Conservation (phyloP, 371 early-diverging fungal species). For the Haplosporangium sp. region DNA sequence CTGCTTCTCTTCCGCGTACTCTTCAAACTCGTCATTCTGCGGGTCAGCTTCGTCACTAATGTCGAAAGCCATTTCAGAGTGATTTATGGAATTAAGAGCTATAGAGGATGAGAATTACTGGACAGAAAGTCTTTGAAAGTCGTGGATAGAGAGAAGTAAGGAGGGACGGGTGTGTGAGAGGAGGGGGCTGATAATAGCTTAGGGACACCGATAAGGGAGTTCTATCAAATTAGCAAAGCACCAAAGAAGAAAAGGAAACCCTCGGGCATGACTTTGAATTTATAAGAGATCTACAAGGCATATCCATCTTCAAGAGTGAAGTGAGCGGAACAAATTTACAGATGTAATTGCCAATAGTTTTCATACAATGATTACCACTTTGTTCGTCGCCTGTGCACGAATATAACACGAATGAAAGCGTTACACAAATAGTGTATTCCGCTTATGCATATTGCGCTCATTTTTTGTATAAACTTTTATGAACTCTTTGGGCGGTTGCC, state of each 20-base stretch:
- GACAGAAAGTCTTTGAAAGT: too few species aligned
- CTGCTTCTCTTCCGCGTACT: constrained; percentile 50
- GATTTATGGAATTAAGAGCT: too few species aligned
- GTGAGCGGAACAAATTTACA: not conserved
- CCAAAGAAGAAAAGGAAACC: not conserved
- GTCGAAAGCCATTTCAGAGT: constrained; percentile 43
- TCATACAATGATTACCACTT: not conserved
- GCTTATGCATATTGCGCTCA: too few species aligned
- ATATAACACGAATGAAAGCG: not conserved
- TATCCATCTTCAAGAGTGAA: not conserved
- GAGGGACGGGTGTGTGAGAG: not conserved
- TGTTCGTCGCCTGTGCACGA: not conserved
- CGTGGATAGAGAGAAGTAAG: not conserved
- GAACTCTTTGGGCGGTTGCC: too few species aligned
- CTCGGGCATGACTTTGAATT: not conserved
- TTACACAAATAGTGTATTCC: not conserved
- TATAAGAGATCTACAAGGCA: not conserved
- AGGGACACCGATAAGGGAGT: not conserved
- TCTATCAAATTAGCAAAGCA: not conserved
- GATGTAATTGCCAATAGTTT: not conserved
- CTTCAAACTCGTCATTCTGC: constrained; percentile 47
- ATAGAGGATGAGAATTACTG: not conserved
- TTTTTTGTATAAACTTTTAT: too few species aligned
- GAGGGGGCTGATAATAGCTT: not conserved
- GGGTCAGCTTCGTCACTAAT: constrained; percentile 48